Conservation (phyloP, 2,329 filamentous ascomycete genomes). For the Ceratocystis variospora region DNA sequence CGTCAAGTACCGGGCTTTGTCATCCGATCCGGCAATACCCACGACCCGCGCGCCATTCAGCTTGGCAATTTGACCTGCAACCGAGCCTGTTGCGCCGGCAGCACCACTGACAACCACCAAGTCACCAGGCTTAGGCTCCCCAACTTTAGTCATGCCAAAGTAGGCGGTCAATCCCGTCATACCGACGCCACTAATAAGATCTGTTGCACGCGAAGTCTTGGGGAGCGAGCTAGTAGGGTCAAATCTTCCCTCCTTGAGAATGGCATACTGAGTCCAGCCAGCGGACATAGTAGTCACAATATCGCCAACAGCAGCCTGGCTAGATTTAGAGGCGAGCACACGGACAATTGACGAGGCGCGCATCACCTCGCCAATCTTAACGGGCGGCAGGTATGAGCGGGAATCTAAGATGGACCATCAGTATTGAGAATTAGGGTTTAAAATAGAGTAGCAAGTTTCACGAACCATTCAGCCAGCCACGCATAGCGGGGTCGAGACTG, state of each 20-base stretch:
- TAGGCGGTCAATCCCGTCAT: constrained; percentile 63
- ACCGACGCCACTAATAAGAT: constrained; percentile 49
- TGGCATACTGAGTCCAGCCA: constrained; percentile 55
- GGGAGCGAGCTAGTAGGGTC: constrained; percentile 32
- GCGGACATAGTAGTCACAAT: constrained; percentile 37
- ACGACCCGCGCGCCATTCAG: constrained; percentile 49
- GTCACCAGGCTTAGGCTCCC: constrained; percentile 52
- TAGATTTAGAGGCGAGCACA: constrained; percentile 46
- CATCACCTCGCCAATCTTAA: constrained; percentile 55
- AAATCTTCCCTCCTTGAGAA: constrained; percentile 40
- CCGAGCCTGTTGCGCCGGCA: constrained; percentile 62
- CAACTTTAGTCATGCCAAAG: constrained; percentile 58
- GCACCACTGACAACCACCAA: constrained; percentile 66
- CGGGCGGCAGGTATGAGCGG: constrained; percentile 52
- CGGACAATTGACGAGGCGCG: constrained; percentile 47
- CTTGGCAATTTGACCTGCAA: constrained; percentile 68
- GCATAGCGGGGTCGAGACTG: constrained; percentile 63
- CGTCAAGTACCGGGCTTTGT: constrained; percentile 53
- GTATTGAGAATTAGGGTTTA: neutral
- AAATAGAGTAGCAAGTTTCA: constrained; percentile 1
- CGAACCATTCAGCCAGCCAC: constrained; percentile 52
- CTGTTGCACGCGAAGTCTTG: constrained; percentile 34
- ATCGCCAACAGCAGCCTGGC: constrained; percentile 41
- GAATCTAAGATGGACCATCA: constrained; percentile 25
- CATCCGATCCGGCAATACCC: constrained; percentile 51